Evolutionary conservation across 305 asterid genomes (phyloP).

Genomic region (Nicotiana rustica): DNA sequence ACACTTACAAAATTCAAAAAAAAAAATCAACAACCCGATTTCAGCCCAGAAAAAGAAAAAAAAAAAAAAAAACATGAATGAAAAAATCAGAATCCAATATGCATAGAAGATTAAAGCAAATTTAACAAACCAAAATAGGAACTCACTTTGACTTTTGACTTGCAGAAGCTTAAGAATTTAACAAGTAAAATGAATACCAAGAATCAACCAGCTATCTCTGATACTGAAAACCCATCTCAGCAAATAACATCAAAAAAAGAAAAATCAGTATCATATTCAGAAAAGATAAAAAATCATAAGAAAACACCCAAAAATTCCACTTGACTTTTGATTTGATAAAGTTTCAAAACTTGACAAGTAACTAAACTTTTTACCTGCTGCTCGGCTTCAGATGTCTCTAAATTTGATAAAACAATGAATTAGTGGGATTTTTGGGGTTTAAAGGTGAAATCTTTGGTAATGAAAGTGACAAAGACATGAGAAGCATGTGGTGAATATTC

Average conservation of each 20-base stretch:
- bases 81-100: slow-evolving; percentile 5
- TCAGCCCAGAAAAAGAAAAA: slow-evolving; percentile 32
- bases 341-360: background rate
- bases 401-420: background rate
- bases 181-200: background rate
- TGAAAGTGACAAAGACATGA: slow-evolving; percentile 27
- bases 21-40: slow-evolving; percentile 35
- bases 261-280: background rate
- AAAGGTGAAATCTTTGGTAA: background rate
- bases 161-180: slow-evolving; percentile 38
- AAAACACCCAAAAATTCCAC: background rate
- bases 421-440: background rate
- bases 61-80: background rate
- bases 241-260: background rate
- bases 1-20: slow-evolving; percentile 48
- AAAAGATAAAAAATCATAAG: slow-evolving; percentile 19
- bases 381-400: background rate
- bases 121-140: slow-evolving; percentile 8
- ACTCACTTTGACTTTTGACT: slow-evolving; percentile 41
- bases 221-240: background rate
- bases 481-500: slow-evolving; percentile 25
- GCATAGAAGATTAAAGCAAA: background rate
- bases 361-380: background rate
- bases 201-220: background rate
- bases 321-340: background rate